Base-by-base conservation (phyloP, 192 early-diverging fungal genomes). In the Linderina pennispora region DNA sequence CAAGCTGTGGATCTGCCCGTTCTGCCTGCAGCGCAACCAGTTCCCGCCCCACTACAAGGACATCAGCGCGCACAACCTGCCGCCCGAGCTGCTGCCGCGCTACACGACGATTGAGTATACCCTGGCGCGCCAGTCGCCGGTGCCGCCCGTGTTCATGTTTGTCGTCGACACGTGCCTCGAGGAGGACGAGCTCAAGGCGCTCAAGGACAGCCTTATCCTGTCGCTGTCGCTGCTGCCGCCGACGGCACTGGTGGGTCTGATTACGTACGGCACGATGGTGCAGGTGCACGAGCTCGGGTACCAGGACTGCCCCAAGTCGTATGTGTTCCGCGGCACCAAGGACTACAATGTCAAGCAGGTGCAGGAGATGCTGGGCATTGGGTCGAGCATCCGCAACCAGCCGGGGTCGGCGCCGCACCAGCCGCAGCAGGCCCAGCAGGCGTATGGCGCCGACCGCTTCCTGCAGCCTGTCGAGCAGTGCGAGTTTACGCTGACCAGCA, bases 1-100 rank as follows among this genome's bases (percentile, higher is more conserved):
- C 9, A 92, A 92, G 67, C 77, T 97, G 22, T 99, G 96, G 96
- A 93, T 95, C 48, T 99, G 96, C 55, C 91, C 97, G n/a, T 94
- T 99, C 68, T 97, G 97, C 57, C 67, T 96, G 60, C 87, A 91
- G 58, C 84, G 97, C 33, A 99, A 97, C 70, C 89, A 89, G 57
- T 89, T 99, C 57, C 94, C 97, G 19, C 87, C 92, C 54, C 94
- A 99, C 50, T 99, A 99, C 63, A 85, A 86, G 57, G 93, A 99
- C 65, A 94, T 99, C 56, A 87, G 87, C 34, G 82, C 79, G 23
- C 83, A 80, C 48, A 92, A 94, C 49, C 78, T 99, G 37, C 96
- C 96, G 3, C 85, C 91, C 22, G 96, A 99, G 64, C 75, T 99
- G 28, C 63, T 93, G 49, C 80, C 83, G 39, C 85, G 88, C 45